Evolutionary conservation across 345 rosid species (phyloP), one percentile per base, ranked within the genome.

Genomic region (Rhizophora mangle): DNA sequence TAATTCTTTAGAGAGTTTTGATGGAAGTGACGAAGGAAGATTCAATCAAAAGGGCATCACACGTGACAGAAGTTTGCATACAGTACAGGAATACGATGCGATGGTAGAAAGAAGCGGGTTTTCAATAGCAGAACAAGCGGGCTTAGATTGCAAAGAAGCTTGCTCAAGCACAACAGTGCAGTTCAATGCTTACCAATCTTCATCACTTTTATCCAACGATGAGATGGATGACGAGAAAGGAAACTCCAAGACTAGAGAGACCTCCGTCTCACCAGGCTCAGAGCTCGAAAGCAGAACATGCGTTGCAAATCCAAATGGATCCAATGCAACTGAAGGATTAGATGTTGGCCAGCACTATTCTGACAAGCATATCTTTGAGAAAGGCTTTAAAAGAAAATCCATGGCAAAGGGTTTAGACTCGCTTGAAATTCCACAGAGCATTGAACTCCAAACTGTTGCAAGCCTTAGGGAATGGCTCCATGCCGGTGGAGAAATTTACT

Each of bases 21-120:
- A 67, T n/a, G 63, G 39, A 20, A 34, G 37, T 47, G 63, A 29
- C 6, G 68, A 75, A 37, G 60, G 63, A n/a, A 59, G 29, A 24
- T 55, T 0, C 32, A 53, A 39, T 29, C 29, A 47, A 9, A 63
- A 37, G 58, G 74, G 21, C 11, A 22, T 26, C 47, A 5, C n/a
- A 0, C 56, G 69, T 26, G 47, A 71, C 9, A 69, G 75, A 73
- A 76, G 79, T 64, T 79, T 79, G 62, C 83, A 82, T 57, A 76
- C 86, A 0, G 76, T 78, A 24, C 78, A 80, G 63, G 84, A 83
- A 46, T 80, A 60, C 18, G 79, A 83, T 60, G 77, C 72, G 29
- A 29, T 83, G 71, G 64, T 78, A 30, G 76, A 68, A 59, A 70
- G 32, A 24, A 19, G 70, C 15, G 37, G 70, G 39, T 49, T 55